Evolutionary conservation across 2,329 filamentous ascomycete genomes (phyloP).

Genomic region (Elsinoe fawcettii): DNA sequence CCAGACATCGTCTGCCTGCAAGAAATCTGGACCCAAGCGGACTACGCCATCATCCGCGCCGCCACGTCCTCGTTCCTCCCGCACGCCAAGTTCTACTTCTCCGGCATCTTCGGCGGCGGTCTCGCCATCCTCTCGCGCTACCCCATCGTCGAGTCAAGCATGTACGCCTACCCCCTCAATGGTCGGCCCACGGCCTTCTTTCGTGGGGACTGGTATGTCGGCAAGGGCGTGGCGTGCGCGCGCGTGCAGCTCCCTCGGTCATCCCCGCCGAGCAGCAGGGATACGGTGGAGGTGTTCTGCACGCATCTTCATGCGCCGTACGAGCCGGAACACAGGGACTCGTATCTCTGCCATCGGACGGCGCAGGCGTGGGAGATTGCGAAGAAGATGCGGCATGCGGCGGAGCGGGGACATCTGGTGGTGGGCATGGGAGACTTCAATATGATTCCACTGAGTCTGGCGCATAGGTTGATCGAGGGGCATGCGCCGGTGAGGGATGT

Average conservation of each 20-base stretch:
- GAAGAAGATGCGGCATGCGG: constrained; percentile 75
- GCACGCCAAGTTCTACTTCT: constrained; percentile 86
- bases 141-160: constrained; percentile 83
- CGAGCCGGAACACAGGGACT: constrained; percentile 68
- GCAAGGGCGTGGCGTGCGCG: constrained; percentile 85
- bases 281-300: constrained; percentile 81
- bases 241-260: constrained; percentile 53
- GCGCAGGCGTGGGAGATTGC: constrained; percentile 93
- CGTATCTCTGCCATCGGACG: constrained; percentile 82
- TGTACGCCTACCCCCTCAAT: constrained; percentile 84
- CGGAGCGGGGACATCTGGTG: constrained; percentile 72
- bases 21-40: constrained; percentile 84
- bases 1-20: constrained; percentile 89
- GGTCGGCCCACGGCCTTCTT: constrained; percentile 90
- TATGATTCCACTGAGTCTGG: constrained; percentile 81
- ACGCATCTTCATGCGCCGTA: constrained; percentile 92
- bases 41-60: constrained; percentile 70
- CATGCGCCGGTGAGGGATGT: constrained; percentile 71
- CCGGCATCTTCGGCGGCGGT: constrained; percentile 81
- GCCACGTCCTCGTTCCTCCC: constrained; percentile 69
- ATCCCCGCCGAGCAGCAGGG: constrained; percentile 49
- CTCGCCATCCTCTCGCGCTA: constrained; percentile 83
- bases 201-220: constrained; percentile 92
- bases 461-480: constrained; percentile 72
- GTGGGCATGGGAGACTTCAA: constrained; percentile 92